A percentile compares a stretch with the other conserved stretches of the same genome.
Conservation (phyloP, 169 alveolate genomes). For the Plasmodium yoelii region DNA sequence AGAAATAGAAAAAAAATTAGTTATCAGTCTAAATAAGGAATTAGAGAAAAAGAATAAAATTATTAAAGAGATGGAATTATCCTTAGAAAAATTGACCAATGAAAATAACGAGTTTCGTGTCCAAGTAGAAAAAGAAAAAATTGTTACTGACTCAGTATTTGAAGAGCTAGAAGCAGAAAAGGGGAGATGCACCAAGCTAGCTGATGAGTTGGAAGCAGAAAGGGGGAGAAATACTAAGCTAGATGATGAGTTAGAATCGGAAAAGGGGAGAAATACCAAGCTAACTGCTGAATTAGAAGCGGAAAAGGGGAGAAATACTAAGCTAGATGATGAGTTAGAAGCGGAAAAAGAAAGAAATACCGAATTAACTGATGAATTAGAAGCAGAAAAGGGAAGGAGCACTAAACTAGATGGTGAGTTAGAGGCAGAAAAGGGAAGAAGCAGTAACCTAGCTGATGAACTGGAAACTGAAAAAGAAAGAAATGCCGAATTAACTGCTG, state of each 20-base stretch:
- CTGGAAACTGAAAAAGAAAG: slow-evolving; percentile 15
- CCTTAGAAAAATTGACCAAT: slow-evolving; percentile 55
- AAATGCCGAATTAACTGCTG: background rate
- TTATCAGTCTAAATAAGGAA: background rate
- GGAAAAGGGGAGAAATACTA: slow-evolving; percentile 6
- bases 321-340: slow-evolving; percentile 12
- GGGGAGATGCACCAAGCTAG: background rate
- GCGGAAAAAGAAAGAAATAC: slow-evolving; percentile 2
- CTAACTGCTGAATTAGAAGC: background rate
- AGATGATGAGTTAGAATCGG: slow-evolving; percentile 1
- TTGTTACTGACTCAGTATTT: slow-evolving; percentile 3
- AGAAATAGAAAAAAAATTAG: background rate
- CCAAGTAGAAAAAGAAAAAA: slow-evolving; percentile 43
- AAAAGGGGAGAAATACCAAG: background rate
- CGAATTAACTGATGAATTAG: background rate
- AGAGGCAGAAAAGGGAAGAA: slow-evolving; percentile 8
- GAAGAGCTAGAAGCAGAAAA: slow-evolving; percentile 23
- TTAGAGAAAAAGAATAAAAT: slow-evolving; percentile 1
- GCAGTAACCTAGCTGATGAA: background rate
- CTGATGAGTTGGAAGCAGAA: background rate
- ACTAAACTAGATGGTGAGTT: background rate
- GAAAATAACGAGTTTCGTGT: background rate
- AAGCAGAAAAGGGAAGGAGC: slow-evolving; percentile 14
- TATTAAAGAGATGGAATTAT: background rate
- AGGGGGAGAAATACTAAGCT: background rate